Conservation (phyloP, 78 protist genomes). For the Protostelium mycophagum region DNA sequence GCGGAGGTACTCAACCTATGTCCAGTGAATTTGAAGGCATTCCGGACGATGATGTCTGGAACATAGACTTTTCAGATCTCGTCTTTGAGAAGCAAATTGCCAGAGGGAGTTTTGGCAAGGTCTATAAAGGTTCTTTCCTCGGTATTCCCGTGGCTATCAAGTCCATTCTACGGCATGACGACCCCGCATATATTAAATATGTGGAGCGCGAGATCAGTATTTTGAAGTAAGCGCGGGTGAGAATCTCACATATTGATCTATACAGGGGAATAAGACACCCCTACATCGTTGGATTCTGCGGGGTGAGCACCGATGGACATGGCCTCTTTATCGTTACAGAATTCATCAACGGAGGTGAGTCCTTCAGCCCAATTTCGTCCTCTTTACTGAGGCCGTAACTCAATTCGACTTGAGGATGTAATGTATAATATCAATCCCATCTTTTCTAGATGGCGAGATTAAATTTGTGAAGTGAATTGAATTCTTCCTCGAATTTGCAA, state of each 20-base stretch:
- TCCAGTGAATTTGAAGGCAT: neutral
- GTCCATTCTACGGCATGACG: conserved; percentile 54
- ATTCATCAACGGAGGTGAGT: conserved; percentile 42
- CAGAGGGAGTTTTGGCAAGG: conserved; percentile 56
- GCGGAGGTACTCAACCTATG: no score
- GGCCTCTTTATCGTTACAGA: conserved; percentile 37
- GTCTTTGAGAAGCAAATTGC: conserved; percentile 51
- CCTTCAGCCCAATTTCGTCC: conserved; percentile 8
- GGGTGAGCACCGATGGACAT: conserved; percentile 22
- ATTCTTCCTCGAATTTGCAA: no score
- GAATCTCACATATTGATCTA: neutral
- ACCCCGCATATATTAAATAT: conserved; percentile 45
- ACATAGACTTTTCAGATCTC: conserved; percentile 42
- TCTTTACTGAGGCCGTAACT: conserved; percentile 5
- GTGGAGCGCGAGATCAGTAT: conserved; percentile 31
- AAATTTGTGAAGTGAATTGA: no score
- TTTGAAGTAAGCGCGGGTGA: conserved; percentile 19
- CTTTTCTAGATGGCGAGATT: no score
- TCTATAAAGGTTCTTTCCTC: conserved; percentile 34
- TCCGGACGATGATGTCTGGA: conserved; percentile 26
- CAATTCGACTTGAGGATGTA: no score
- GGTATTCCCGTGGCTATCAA: conserved; percentile 61
- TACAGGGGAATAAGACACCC: conserved; percentile 33
- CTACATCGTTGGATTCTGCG: conserved; percentile 44
- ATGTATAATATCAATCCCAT: no score